Conservation (phyloP, 2,329 filamentous ascomycete genomes). For the Aaosphaeria arxii region DNA sequence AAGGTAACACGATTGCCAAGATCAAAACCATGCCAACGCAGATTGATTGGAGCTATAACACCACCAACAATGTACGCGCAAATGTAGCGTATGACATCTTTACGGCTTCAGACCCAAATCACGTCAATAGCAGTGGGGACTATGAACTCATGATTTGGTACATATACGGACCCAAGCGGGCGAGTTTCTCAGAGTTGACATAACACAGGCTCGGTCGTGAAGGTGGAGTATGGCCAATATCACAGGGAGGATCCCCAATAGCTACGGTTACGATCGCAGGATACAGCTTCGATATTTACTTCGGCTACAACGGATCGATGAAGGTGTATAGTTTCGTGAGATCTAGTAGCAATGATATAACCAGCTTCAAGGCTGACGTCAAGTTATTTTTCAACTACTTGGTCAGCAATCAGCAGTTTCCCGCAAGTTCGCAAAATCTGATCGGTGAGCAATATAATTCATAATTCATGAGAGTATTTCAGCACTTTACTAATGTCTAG, state of each 20-base stretch:
- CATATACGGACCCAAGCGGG: not conserved
- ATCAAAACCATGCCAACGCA: conserved; percentile 17
- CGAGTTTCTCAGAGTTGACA: not conserved
- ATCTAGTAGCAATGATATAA: conserved; percentile 35
- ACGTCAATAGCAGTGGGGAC: conserved; percentile 20
- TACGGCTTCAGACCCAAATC: conserved; percentile 17
- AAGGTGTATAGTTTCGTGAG: conserved; percentile 59
- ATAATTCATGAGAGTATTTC: not conserved
- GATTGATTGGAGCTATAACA: conserved; percentile 18
- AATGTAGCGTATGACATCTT: conserved; percentile 28
- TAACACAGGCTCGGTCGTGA: not conserved
- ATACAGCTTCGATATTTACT: conserved; percentile 53
- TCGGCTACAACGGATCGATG: conserved; percentile 55
- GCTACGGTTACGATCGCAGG: conserved; percentile 52
- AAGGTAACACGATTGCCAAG: conserved; percentile 11
- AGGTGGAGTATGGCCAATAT: conserved; percentile 55
- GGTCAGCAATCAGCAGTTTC: not conserved
- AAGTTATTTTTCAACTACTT: not conserved
- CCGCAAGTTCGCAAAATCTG: not conserved
- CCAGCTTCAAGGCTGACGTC: conserved; percentile 53
- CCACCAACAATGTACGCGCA: conserved; percentile 8
- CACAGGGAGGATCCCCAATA: conserved; percentile 50
- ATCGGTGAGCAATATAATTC: not conserved
- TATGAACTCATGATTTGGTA: conserved; percentile 25
- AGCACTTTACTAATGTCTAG: not conserved